These are phyloP conservation scores for Haematococcus lacustris DNA, from an alignment of 139 green algal genomes.

Conservation along the genomic window DNA sequence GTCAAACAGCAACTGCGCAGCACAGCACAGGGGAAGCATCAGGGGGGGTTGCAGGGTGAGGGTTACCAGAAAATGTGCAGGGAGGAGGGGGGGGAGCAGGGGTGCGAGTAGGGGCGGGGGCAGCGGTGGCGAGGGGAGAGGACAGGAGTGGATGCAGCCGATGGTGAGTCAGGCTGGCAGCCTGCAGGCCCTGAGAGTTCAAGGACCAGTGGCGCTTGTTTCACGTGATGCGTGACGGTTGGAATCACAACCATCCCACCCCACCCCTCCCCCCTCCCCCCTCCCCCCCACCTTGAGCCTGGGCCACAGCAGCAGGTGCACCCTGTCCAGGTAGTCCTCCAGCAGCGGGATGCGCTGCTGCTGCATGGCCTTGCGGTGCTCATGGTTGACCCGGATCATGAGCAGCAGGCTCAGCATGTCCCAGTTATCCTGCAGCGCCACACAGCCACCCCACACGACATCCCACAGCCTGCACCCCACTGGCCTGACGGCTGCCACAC, in stretches of 20 bases:
- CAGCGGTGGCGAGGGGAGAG: too few species aligned
- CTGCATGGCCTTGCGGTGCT: slow-evolving; percentile 74
- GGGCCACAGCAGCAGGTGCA: slow-evolving; percentile 90
- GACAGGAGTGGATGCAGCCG: too few species aligned
- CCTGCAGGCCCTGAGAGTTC: too few species aligned
- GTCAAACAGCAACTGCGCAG: slow-evolving; percentile 68
- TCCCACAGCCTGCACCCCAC: too few species aligned
- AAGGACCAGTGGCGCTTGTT: too few species aligned
- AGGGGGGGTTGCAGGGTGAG: too few species aligned
- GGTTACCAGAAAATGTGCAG: too few species aligned
- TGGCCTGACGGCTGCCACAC: too few species aligned
- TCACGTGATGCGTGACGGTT: background rate
- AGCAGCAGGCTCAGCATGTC: slow-evolving; percentile 86
- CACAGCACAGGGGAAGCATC: background rate
- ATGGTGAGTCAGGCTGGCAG: too few species aligned
- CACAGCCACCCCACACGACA: too few species aligned
- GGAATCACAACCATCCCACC: background rate
- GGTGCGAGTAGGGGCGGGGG: too few species aligned
- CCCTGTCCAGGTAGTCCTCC: slow-evolving; percentile 87
- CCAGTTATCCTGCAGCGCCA: slow-evolving; percentile 35
- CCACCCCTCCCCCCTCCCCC: background rate
- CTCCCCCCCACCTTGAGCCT: slow-evolving; percentile 70
- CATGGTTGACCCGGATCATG: slow-evolving; percentile 89
- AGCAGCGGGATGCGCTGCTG: slow-evolving; percentile 62
- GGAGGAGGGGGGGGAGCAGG: too few species aligned